These are phyloP conservation scores for Umbelopsis vinacea DNA, from an alignment of 192 early-diverging fungal genomes.

Conservation along the genomic window DNA sequence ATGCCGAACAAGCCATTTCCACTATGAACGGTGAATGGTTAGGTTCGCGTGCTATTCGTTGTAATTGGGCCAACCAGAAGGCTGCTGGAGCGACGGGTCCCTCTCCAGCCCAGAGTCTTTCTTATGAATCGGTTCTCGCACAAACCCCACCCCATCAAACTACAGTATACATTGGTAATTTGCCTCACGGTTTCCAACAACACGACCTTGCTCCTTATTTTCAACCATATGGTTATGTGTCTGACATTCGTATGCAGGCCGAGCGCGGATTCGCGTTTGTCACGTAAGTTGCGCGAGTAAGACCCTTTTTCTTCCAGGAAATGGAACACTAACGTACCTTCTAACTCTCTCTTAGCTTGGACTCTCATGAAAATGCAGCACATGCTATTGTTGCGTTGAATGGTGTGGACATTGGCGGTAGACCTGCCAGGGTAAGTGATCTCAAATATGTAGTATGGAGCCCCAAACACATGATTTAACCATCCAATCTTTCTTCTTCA, in stretches of 20 bases:
- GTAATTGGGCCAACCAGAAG: slow-evolving; percentile 91
- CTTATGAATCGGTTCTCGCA: slow-evolving; percentile 73
- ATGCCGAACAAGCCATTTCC: slow-evolving; percentile 82
- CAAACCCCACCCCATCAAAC: slow-evolving; percentile 85
- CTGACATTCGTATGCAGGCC: slow-evolving; percentile 80
- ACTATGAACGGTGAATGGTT: slow-evolving; percentile 87
- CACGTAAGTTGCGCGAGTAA: slow-evolving; percentile 52
- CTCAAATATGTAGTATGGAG: not conserved
- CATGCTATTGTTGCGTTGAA: slow-evolving; percentile 83
- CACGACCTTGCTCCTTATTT: slow-evolving; percentile 76
- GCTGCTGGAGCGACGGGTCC: slow-evolving; percentile 3
- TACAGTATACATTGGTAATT: slow-evolving; percentile 87
- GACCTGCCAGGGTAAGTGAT: slow-evolving; percentile 52
- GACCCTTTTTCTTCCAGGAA: too few species aligned
- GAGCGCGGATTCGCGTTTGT: slow-evolving; percentile 89
- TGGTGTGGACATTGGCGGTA: slow-evolving; percentile 72
- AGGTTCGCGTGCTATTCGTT: slow-evolving; percentile 82
- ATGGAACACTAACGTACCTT: not conserved
- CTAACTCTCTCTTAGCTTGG: slow-evolving; percentile 60
- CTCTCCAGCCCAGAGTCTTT: slow-evolving; percentile 38
- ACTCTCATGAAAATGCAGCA: slow-evolving; percentile 88
- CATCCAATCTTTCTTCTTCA: not conserved
- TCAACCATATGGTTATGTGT: slow-evolving; percentile 76
- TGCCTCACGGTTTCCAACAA: slow-evolving; percentile 71
- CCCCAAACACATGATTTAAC: not conserved